Evolutionary conservation across 148 eudicot genomes (phyloP).

Genomic region (Amaranthus palmeri): DNA sequence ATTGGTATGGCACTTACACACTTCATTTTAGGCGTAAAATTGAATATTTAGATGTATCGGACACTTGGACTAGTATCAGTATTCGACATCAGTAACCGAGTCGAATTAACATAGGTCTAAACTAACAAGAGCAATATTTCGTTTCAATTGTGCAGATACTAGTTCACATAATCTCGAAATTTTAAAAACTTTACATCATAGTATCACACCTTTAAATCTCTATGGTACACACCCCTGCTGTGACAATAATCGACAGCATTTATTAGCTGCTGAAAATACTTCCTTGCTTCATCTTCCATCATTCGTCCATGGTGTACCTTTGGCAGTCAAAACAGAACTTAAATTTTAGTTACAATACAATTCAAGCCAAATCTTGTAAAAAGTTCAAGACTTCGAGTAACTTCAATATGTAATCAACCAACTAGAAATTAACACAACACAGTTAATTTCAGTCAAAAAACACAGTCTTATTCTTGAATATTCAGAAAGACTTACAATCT

Average conservation of each 20-base stretch:
- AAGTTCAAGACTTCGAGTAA: neutral
- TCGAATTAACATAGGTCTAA: neutral
- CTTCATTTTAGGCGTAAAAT: too few relatives aligned
- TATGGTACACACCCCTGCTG: slow-evolving; percentile 95
- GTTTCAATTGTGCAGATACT: neutral
- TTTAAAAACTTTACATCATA: slow-evolving; percentile 8
- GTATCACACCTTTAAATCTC: slow-evolving; percentile 73
- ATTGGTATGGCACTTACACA: too few relatives aligned
- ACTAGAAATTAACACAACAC: neutral
- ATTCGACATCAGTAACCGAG: too few relatives aligned
- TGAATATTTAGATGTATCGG: too few relatives aligned
- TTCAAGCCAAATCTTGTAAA: neutral
- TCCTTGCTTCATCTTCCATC: slow-evolving; percentile 92
- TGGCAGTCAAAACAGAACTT: slow-evolving; percentile 7
- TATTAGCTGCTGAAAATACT: slow-evolving; percentile 90
- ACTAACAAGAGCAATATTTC: neutral
- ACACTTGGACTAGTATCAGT: too few relatives aligned
- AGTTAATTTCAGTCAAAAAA: neutral
- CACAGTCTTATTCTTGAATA: neutral
- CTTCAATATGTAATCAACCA: neutral
- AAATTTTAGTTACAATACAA: neutral
- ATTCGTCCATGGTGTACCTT: slow-evolving; percentile 84
- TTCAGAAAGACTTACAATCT: slow-evolving; percentile 62
- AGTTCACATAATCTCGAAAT: neutral
- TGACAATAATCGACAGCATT: slow-evolving; percentile 98